Evolutionary conservation across 257 asterid species (phyloP), one percentile per base, ranked within the genome.

Genomic region (Osmanthus fragrans): DNA sequence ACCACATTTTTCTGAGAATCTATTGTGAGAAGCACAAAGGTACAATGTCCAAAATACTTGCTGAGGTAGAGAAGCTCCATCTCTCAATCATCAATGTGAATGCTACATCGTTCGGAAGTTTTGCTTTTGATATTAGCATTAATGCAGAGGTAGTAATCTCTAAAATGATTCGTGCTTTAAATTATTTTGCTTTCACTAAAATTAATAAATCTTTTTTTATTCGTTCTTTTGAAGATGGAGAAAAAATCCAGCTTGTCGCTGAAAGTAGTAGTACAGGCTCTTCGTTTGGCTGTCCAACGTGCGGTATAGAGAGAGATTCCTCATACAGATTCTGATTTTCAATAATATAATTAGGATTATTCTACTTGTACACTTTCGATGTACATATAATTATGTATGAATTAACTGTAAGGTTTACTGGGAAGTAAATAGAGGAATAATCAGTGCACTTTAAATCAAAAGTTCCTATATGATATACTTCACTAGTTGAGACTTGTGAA

Each of bases 41-140:
- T 0, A 21, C 72, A 13, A 15, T 83, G 32, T 67, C 54, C 21
- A 75, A 72, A 32, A 32, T 83, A 66, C 77, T 76, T 9, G 42
- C 29, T 56, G 32, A 79, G 58, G 64, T 83, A 27, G 86, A 83
- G 73, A 76, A 51, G 64, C 79, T 79, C 67, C 73, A 76, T 34
- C 67, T 83, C 36, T 34, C 73, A 9, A 73, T 83, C 37, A 29
- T 83, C 60, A 73, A 76, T 33, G 80, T 69, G 5, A 79, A 39
- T 34, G 70, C 73, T 42, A 75, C 76, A 37, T 71, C 75, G 39
- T 79, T 83, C 54, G 86, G 84, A 32, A 79, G 76, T 18, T 32
- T 75, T 8, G 73, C 78, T 25, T 27, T 75, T 40, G 83, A 83
- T 67, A 51, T 80, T 21, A 79, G 81, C 13, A 5, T 83, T 45